Percentiles rank a stretch among this genome's conserved stretches.
phyloP scores from a whole-genome alignment of 2,329 filamentous ascomycete species.

The Parafenestella ontariensis region DNA sequence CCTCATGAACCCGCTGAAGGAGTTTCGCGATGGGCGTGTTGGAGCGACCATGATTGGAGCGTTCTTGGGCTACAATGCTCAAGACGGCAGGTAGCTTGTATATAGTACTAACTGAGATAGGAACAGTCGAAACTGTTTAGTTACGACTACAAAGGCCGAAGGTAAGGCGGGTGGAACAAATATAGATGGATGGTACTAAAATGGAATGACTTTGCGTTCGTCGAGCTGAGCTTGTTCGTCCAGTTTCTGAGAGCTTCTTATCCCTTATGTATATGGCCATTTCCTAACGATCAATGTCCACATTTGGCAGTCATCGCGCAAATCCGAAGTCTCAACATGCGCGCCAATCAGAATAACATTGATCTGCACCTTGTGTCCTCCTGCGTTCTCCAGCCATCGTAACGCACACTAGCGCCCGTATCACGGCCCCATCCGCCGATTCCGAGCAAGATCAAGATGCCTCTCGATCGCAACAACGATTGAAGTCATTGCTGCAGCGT shows the following conservation, averaged over 20 bases:
- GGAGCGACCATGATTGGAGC: conserved; percentile 15
- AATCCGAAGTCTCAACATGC: neutral
- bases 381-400: neutral
- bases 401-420: neutral
- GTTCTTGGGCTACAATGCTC: neutral
- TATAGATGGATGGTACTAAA: neutral
- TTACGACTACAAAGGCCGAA: no score
- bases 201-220: neutral
- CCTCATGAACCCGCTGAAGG: conserved; percentile 16
- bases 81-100: neutral
- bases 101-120: no score
- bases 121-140: neutral
- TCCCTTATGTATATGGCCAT: neutral
- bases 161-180: neutral
- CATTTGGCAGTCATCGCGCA: neutral
- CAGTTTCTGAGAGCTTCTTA: neutral
- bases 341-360: neutral
- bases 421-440: neutral
- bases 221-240: neutral
- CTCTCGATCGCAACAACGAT: neutral
- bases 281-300: neutral
- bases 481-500: neutral
- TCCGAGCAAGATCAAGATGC: neutral
- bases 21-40: conserved; percentile 11
- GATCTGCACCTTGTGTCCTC: neutral